Evolutionary conservation across 805 yeast genomes (phyloP).

Genomic region (Teunomyces funiuensis): DNA sequence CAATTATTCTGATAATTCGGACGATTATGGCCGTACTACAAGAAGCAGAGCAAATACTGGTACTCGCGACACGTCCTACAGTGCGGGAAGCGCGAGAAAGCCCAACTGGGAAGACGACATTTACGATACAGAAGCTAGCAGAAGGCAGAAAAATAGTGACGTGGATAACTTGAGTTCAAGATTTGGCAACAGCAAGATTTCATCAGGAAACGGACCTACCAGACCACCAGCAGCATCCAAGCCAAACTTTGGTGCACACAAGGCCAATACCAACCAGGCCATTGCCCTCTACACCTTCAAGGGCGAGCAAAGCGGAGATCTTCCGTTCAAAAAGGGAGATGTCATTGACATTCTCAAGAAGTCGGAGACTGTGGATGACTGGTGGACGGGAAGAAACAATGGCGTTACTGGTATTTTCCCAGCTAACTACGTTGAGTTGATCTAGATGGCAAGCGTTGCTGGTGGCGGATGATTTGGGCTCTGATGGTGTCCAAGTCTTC

Average conservation of each 20-base stretch:
- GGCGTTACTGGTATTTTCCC: constrained; percentile 93
- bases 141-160: constrained; percentile 31
- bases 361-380: constrained; percentile 86
- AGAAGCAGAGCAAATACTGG: constrained; percentile 18
- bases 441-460: constrained; percentile 26
- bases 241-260: constrained; percentile 40
- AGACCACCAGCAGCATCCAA: constrained; percentile 42
- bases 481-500: background rate
- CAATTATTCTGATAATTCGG: constrained; percentile 25
- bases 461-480: background rate
- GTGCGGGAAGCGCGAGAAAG: constrained; percentile 25
- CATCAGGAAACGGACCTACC: constrained; percentile 26
- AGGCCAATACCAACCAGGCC: constrained; percentile 65
- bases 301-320: constrained; percentile 92
- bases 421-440: constrained; percentile 90
- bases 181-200: constrained; percentile 33
- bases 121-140: constrained; percentile 53
- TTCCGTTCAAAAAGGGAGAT: constrained; percentile 93
- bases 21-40: constrained; percentile 21
- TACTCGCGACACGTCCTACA: constrained; percentile 6
- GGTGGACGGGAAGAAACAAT: constrained; percentile 96
- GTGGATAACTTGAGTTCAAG: constrained; percentile 34
- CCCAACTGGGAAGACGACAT: constrained; percentile 84
- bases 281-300: constrained; percentile 85
- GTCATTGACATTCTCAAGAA: constrained; percentile 82